Evolutionary conservation across 306 rosid species (phyloP).

Genomic region (Phaseolus lunatus): DNA sequence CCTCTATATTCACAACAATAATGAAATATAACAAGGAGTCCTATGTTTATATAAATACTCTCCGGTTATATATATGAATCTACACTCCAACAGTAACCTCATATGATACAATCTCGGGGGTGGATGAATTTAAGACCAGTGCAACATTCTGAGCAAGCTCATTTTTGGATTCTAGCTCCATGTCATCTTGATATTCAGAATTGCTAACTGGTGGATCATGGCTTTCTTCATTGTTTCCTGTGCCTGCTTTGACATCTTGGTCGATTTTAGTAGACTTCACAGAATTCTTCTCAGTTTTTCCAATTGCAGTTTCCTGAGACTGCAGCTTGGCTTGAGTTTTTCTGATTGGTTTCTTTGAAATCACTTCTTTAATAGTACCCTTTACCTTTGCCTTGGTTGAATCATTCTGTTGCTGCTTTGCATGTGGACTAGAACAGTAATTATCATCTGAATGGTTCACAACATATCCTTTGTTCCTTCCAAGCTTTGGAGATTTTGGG

Average conservation of each 20-base stretch:
- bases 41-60: conserved; percentile 43
- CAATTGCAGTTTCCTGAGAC: conserved; percentile 52
- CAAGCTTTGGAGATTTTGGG: conserved; percentile 93
- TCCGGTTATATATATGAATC: conserved; percentile 21
- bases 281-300: conserved; percentile 49
- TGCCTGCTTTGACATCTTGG: conserved; percentile 49
- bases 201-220: conserved; percentile 43
- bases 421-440: conserved; percentile 57
- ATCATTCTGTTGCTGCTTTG: conserved; percentile 57
- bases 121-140: conserved; percentile 41
- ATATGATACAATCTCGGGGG: conserved; percentile 62
- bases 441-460: conserved; percentile 60
- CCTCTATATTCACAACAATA: conserved; percentile 59
- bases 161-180: conserved; percentile 45
- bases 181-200: conserved; percentile 44
- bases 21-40: conserved; percentile 43
- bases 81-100: conserved; percentile 75
- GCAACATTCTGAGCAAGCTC: conserved; percentile 46
- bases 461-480: conserved; percentile 69
- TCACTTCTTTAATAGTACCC: conserved; percentile 49
- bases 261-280: conserved; percentile 39
- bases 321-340: conserved; percentile 60
- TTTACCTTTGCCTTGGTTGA: conserved; percentile 51
- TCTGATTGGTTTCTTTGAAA: conserved; percentile 62
- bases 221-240: conserved; percentile 49